Evolutionary conservation across 2,329 filamentous ascomycete genomes (phyloP).

Genomic region (Colletotrichum ledebouriae): DNA sequence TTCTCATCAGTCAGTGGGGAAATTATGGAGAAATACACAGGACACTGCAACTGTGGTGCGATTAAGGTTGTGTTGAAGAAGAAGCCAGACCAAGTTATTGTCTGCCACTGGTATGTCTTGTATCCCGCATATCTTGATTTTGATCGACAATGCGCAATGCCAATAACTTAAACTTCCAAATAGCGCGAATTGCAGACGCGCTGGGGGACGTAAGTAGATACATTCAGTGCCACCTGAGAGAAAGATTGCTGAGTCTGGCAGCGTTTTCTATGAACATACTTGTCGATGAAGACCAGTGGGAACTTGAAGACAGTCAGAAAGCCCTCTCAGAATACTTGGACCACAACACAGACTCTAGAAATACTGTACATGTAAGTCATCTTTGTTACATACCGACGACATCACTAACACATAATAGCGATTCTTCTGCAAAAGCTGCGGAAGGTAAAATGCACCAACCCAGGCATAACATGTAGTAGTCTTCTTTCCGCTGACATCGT

Average conservation of each 20-base stretch:
- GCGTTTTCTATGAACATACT: constrained; percentile 38
- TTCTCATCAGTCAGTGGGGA: no score
- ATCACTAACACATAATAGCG: background rate
- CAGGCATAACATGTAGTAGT: no score
- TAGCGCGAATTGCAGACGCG: constrained; percentile 37
- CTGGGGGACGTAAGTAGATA: constrained; percentile 30
- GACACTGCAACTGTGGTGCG: constrained; percentile 37
- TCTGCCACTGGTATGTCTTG: constrained; percentile 31
- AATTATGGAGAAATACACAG: constrained; percentile 22
- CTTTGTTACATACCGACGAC: no score
- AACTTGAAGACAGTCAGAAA: constrained; percentile 23
- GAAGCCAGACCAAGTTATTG: constrained; percentile 27
- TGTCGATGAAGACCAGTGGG: constrained; percentile 14
- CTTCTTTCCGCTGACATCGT: background rate
- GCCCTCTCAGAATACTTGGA: constrained; percentile 29
- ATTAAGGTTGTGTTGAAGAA: constrained; percentile 21
- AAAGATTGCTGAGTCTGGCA: background rate
- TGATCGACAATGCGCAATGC: background rate
- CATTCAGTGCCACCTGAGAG: no score
- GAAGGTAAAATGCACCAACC: constrained; percentile 17
- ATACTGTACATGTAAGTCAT: constrained; percentile 23
- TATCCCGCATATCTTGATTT: background rate
- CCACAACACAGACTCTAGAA: constrained; percentile 31
- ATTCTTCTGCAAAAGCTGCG: constrained; percentile 35
- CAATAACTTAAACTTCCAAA: background rate